A percentile compares a stretch with the other conserved stretches of the same genome.
Conservation (phyloP, 176 grass and related monocot genomes). For the Carex scoparia region DNA sequence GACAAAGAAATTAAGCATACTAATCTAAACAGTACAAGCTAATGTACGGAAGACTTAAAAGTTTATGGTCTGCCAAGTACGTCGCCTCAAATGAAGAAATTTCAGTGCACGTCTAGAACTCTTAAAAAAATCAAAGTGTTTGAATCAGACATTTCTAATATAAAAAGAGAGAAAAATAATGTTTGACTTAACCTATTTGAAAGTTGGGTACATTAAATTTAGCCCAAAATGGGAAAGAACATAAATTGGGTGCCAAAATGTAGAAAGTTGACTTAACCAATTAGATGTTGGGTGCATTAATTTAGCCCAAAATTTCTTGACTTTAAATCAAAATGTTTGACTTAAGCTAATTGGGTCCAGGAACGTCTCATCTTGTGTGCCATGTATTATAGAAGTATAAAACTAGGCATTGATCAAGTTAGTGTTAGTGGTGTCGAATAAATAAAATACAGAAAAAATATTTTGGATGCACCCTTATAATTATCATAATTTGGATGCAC, state of each 20-base stretch:
- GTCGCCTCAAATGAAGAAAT: background rate
- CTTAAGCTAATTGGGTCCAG: too few relatives aligned
- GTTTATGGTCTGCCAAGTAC: background rate
- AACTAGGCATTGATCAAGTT: background rate
- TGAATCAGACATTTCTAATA: slow-evolving; percentile 15
- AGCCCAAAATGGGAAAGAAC: too few relatives aligned
- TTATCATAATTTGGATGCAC: background rate
- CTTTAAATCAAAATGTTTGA: too few relatives aligned
- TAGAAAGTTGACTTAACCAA: too few relatives aligned
- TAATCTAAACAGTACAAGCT: background rate
- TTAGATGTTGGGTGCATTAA: too few relatives aligned
- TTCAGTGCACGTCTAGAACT: background rate
- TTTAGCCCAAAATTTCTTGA: too few relatives aligned
- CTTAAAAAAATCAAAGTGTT: slow-evolving; percentile 12
- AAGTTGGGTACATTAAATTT: too few relatives aligned
- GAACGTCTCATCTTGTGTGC: too few relatives aligned
- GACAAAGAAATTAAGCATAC: background rate
- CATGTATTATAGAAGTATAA: too few relatives aligned
- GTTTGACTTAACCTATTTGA: background rate
- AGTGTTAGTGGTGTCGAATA: background rate
- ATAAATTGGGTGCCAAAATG: too few relatives aligned
- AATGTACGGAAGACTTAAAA: background rate
- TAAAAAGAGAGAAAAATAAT: background rate
- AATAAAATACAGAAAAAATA: background rate
- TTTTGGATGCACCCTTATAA: background rate